Evolutionary conservation across 2,329 filamentous ascomycete genomes (phyloP).

Genomic region (Phialophora verrucosa): DNA sequence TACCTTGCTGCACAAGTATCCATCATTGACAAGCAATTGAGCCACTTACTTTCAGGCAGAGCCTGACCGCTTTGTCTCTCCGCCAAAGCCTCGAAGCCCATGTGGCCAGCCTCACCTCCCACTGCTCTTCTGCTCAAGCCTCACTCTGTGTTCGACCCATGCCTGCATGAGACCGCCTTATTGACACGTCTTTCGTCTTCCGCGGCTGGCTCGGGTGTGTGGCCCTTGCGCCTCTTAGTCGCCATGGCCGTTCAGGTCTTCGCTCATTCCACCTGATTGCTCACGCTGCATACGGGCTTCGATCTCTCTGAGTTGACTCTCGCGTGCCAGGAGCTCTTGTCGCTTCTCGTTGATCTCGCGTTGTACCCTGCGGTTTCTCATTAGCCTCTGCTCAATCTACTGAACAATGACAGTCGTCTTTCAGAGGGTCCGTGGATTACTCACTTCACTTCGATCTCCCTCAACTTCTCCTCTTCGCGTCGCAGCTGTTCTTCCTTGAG

Average conservation of each 20-base stretch:
- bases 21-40: constrained; percentile 23
- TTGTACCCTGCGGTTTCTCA: constrained; percentile 68
- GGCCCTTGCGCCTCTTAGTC: constrained; percentile 30
- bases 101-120: constrained; percentile 20
- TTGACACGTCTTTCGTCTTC: constrained; percentile 19
- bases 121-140: constrained; percentile 16
- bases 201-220: not conserved
- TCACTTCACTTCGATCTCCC: constrained; percentile 92
- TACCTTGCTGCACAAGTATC: constrained; percentile 33
- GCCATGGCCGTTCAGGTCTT: constrained; percentile 43
- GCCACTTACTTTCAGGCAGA: constrained; percentile 12
- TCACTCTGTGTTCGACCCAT: constrained; percentile 30
- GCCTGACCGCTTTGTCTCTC: constrained; percentile 24
- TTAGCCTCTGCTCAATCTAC: not conserved
- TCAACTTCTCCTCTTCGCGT: constrained; percentile 98
- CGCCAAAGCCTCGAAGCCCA: constrained; percentile 2
- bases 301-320: constrained; percentile 98
- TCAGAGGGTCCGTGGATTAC: not conserved
- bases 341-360: constrained; percentile 99
- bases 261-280: constrained; percentile 57
- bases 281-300: constrained; percentile 96
- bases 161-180: constrained; percentile 33
- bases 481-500: constrained; percentile 99
- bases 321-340: constrained; percentile 94
- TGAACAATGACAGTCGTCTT: not conserved